Evolutionary conservation across 2,329 filamentous ascomycete genomes (phyloP).

Genomic region (Pseudocercospora ulei): DNA sequence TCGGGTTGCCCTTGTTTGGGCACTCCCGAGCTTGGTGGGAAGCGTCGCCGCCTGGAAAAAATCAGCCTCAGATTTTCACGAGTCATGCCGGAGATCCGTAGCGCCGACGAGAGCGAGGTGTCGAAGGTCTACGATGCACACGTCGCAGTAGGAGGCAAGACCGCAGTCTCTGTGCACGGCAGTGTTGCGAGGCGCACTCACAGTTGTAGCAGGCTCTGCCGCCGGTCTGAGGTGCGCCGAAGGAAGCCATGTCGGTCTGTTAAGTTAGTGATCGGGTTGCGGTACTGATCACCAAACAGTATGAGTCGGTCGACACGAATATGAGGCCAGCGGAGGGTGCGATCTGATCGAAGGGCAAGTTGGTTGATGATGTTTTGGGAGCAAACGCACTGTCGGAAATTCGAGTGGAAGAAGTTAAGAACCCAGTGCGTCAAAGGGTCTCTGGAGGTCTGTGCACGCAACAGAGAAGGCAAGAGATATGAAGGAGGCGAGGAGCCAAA

Average conservation of each 20-base stretch:
- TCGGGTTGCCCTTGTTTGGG: conserved; percentile 41
- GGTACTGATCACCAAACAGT: neutral
- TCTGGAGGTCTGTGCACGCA: too few relatives aligned
- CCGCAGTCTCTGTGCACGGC: neutral
- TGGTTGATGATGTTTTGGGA: conserved; percentile 7
- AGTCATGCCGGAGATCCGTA: too few relatives aligned
- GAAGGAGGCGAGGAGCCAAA: too few relatives aligned
- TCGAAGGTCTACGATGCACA: neutral
- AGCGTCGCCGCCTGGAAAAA: conserved; percentile 40
- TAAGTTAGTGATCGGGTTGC: neutral
- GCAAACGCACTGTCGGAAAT: too few relatives aligned
- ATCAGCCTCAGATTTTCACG: conserved; percentile 18
- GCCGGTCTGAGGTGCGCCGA: conserved; percentile 33
- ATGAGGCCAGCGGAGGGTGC: conserved; percentile 1
- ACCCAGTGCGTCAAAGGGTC: too few relatives aligned
- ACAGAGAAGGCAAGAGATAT: too few relatives aligned
- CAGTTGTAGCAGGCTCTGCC: conserved; percentile 52
- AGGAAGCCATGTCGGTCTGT: conserved; percentile 45
- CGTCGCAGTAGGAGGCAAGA: neutral
- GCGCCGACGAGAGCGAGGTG: too few relatives aligned
- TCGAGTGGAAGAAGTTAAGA: too few relatives aligned
- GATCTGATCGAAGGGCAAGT: conserved; percentile 1
- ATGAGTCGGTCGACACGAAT: neutral
- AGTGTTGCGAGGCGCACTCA: conserved; percentile 34
- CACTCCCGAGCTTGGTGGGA: conserved; percentile 45